Conservation (phyloP, 2,329 filamentous ascomycete genomes). For the Penicillium sp. region DNA sequence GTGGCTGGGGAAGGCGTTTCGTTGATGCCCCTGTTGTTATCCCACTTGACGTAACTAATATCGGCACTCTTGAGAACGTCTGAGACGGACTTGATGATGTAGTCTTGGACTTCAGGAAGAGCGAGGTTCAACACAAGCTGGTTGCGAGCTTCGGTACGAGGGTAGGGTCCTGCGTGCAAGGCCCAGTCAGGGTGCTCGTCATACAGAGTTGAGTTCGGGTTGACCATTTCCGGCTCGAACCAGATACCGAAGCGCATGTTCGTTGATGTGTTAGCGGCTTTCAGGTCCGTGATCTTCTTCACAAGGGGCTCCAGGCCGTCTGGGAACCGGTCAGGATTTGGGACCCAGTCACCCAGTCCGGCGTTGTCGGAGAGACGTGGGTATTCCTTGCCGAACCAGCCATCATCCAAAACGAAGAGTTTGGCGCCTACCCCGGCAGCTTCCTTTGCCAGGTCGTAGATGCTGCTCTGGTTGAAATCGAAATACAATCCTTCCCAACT, state of each 20-base stretch:
- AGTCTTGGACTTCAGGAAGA: conserved; percentile 54
- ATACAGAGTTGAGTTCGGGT: conserved; percentile 54
- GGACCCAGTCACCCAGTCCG: conserved; percentile 56
- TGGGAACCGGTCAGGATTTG: conserved; percentile 52
- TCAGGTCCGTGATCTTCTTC: conserved; percentile 44
- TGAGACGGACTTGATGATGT: conserved; percentile 50
- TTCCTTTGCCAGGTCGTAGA: conserved; percentile 49
- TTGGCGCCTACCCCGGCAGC: conserved; percentile 53
- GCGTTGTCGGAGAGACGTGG: conserved; percentile 51
- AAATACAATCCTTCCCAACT: conserved; percentile 59
- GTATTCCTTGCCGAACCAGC: conserved; percentile 58
- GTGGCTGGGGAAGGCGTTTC: conserved; percentile 49
- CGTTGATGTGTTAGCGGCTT: conserved; percentile 40
- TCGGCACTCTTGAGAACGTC: conserved; percentile 47
- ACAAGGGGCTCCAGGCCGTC: conserved; percentile 48
- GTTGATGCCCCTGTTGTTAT: conserved; percentile 58
- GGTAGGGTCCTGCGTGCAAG: conserved; percentile 49
- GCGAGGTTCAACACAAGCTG: conserved; percentile 57
- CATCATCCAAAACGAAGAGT: conserved; percentile 58
- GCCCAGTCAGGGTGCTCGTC: conserved; percentile 57
- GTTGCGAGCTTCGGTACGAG: conserved; percentile 48
- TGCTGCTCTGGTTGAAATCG: conserved; percentile 49
- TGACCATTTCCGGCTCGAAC: conserved; percentile 63
- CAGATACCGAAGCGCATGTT: conserved; percentile 56
- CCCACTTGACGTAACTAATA: conserved; percentile 59